phyloP scores from a whole-genome alignment of 139 green algal genomes.

The Chlamydomonas sp. region DNA sequence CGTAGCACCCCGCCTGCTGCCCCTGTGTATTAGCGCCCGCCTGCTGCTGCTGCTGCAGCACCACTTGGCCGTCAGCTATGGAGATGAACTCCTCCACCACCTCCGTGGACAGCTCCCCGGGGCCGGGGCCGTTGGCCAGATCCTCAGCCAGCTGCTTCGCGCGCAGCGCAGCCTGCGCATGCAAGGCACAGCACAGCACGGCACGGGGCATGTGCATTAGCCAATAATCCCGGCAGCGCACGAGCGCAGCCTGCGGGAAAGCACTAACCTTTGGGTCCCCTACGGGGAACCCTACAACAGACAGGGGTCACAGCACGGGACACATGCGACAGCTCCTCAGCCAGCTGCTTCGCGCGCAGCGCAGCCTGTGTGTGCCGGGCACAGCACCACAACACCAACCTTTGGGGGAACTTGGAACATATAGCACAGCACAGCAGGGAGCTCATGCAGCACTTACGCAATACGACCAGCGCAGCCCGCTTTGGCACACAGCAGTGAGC shows the following conservation, averaged over 20 bases:
- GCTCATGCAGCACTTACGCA: neutral
- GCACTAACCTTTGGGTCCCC: too few relatives aligned
- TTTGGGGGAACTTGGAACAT: too few relatives aligned
- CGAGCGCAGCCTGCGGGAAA: too few relatives aligned
- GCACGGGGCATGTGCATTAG: neutral
- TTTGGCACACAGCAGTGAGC: too few relatives aligned
- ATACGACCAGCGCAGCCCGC: too few relatives aligned
- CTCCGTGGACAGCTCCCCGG: slow-evolving; percentile 63
- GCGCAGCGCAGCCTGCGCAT: slow-evolving; percentile 22
- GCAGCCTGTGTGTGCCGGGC: slow-evolving; percentile 2
- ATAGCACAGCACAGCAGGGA: neutral
- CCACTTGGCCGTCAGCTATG: slow-evolving; percentile 88
- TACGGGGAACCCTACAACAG: too few relatives aligned
- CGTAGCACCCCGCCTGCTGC: slow-evolving; percentile 22
- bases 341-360: slow-evolving; percentile 38
- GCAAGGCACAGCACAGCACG: neutral
- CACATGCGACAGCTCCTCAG: slow-evolving; percentile 43
- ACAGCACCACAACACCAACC: too few relatives aligned
- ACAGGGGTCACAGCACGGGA: too few relatives aligned
- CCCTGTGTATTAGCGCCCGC: neutral
- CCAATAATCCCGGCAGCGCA: neutral
- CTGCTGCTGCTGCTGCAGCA: slow-evolving; percentile 24
- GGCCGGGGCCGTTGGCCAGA: slow-evolving; percentile 12
- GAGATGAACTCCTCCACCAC: slow-evolving; percentile 94
- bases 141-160: slow-evolving; percentile 42